A percentile compares a stretch with the other conserved stretches of the same genome.
These are phyloP conservation scores for Daldinia decipiens DNA, from an alignment of 495 filamentous ascomycete genomes.

Conservation along the genomic window DNA sequence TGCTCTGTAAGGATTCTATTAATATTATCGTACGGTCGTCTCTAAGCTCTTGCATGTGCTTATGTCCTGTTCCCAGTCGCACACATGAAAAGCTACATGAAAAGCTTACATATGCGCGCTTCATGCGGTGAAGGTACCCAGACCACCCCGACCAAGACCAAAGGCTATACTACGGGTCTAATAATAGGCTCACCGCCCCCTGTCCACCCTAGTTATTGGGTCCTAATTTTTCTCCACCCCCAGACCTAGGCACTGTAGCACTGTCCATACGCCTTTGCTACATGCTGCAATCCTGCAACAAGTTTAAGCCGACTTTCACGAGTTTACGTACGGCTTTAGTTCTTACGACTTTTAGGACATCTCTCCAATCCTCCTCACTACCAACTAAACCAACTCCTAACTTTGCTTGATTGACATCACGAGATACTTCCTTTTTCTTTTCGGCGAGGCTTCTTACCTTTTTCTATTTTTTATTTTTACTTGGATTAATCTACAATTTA, in stretches of 20 bases:
- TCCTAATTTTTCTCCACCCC: conserved; percentile 2
- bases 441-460: conserved; percentile 23
- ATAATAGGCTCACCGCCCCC: conserved; percentile 8
- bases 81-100: too few species aligned
- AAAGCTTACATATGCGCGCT: conserved; percentile 1
- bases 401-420: conserved; percentile 20
- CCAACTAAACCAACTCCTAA: not conserved
- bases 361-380: conserved; percentile 8
- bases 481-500: conserved; percentile 37
- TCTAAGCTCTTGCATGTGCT: not conserved
- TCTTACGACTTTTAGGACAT: conserved; percentile 9
- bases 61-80: conserved; percentile 16
- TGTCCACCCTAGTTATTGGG: conserved; percentile 8
- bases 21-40: not conserved
- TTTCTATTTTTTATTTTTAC: conserved; percentile 5
- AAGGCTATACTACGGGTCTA: conserved; percentile 12
- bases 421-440: conserved; percentile 23
- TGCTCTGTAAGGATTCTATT: not conserved
- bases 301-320: conserved; percentile 6
- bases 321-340: conserved; percentile 11
- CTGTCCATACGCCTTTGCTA: not conserved
- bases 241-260: not conserved
- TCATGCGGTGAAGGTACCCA: conserved; percentile 5
- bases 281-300: conserved; percentile 3
- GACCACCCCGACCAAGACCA: not conserved